A percentile compares a stretch with the other conserved stretches of the same genome.
Conservation (phyloP, 352 stramenopile genomes). For the Plasmopara halstedii region DNA sequence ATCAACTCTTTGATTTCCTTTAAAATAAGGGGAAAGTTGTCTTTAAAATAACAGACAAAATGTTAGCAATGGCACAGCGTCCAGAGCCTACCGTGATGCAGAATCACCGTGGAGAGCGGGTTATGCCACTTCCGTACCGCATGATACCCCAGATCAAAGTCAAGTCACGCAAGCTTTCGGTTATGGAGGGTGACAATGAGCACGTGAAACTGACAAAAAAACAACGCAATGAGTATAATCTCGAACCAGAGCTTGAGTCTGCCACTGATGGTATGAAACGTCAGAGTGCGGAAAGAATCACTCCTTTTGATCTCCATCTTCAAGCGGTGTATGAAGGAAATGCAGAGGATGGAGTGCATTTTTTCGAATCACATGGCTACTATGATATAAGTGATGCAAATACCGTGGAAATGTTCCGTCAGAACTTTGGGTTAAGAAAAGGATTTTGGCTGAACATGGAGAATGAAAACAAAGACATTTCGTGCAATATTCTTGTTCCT, state of each 20-base stretch:
- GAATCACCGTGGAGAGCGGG: slow-evolving; percentile 33
- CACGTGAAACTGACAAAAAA: slow-evolving; percentile 27
- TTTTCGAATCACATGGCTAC: slow-evolving; percentile 79
- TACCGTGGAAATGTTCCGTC: slow-evolving; percentile 70
- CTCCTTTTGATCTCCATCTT: slow-evolving; percentile 60
- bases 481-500: slow-evolving; percentile 13
- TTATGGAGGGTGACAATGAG: slow-evolving; percentile 24
- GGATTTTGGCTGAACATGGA: slow-evolving; percentile 53
- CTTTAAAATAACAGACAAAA: slow-evolving; percentile 7
- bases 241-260: slow-evolving; percentile 13
- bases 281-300: slow-evolving; percentile 10
- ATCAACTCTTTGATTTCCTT: neutral
- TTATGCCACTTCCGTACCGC: slow-evolving; percentile 22
- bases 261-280: slow-evolving; percentile 7
- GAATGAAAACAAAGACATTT: slow-evolving; percentile 6
- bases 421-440: slow-evolving; percentile 60
- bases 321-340: slow-evolving; percentile 51
- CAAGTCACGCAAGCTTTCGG: slow-evolving; percentile 34
- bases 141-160: slow-evolving; percentile 9
- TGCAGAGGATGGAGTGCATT: slow-evolving; percentile 52
- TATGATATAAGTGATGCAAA: slow-evolving; percentile 79
- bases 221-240: slow-evolving; percentile 22
- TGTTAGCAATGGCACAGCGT: slow-evolving; percentile 17
- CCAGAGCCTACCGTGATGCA: slow-evolving; percentile 20
- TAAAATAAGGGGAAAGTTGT: too few species aligned